Evolutionary conservation across 176 grass and related monocot genomes (phyloP).

Genomic region (Rhipidocladum racemiflorum): DNA sequence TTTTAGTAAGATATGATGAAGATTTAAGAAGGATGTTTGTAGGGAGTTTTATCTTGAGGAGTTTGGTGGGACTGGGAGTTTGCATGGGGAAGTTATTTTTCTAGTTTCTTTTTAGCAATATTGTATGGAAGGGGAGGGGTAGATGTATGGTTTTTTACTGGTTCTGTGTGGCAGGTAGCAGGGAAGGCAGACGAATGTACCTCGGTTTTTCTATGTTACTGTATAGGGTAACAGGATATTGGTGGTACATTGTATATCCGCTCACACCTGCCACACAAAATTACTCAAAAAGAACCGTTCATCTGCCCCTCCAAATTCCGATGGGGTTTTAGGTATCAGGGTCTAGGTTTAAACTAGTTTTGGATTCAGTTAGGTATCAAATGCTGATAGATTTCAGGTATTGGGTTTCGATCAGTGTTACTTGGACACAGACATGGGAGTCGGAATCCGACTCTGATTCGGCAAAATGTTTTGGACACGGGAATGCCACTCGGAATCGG

Average conservation of each 20-base stretch:
- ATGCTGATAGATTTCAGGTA: not conserved
- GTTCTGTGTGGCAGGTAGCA: not conserved
- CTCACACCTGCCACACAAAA: not conserved
- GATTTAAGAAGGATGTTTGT: not conserved
- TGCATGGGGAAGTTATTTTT: not conserved
- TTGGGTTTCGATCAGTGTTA: not conserved
- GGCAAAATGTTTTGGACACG: too few relatives aligned
- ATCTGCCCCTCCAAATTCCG: not conserved
- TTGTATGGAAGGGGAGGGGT: not conserved
- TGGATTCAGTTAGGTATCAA: not conserved
- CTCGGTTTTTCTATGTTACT: not conserved
- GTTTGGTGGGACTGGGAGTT: not conserved
- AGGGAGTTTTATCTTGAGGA: not conserved
- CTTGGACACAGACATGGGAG: too few relatives aligned
- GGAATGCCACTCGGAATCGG: too few relatives aligned
- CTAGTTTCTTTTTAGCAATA: not conserved
- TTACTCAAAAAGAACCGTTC: not conserved
- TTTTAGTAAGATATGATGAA: not conserved
- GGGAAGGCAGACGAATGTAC: not conserved
- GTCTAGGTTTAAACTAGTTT: not conserved
- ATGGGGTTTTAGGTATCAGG: not conserved
- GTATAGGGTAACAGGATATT: not conserved
- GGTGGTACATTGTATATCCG: not conserved
- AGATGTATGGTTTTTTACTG: not conserved
- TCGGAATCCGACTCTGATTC: too few relatives aligned